Base-by-base conservation (phyloP, 306 rosid genomes). In the Abrus precatorius region DNA sequence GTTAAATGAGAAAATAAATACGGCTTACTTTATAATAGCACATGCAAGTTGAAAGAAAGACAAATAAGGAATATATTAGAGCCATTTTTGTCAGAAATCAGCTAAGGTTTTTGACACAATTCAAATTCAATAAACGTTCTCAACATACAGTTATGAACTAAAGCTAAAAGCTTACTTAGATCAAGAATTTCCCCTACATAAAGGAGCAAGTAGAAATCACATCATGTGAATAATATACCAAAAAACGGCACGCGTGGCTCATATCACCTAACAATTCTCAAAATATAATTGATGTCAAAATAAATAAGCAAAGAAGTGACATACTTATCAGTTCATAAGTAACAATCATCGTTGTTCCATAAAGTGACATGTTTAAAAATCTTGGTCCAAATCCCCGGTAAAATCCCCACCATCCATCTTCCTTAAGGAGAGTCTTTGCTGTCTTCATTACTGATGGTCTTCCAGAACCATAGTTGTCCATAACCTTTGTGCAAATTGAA, bases 341-440 rank as follows among this genome's bases (percentile, higher is more conserved):
- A 72, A 94, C 93, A 29, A 94, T 92, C 97, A 92, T 92, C 3
- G 96, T 90, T 4, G 98, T 92, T 84, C 97, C 96, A 62, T 92
- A 94, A 52, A 94, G 91, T 62, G 98, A 88, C 97, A 94, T 92
- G 47, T 94, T 90, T 69, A 94, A 85, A 78, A 92, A 94, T 48
- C 98, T 90, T 66, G 93, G 97, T 77, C 94, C 94, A 78, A 94
- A 94, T 5, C 98, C 98, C 76, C 96, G 64, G 76, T 94, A 94
- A 84, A 92, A 92, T 5, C 98, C 98, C 96, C 91, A 32, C 97
- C 97, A 92, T 14, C 98, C 98, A 88, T 92, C 94, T 85, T 92
- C 97, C 85, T 82, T 80, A 20, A 92, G 78, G 59, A 92, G 96
- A 11, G 77, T 63, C 77, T 85, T 90, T 76, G 94, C 34, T 10